Evolutionary conservation across 1,284 basidiomycete genomes (phyloP).

Genomic region (Fomes fomentarius): DNA sequence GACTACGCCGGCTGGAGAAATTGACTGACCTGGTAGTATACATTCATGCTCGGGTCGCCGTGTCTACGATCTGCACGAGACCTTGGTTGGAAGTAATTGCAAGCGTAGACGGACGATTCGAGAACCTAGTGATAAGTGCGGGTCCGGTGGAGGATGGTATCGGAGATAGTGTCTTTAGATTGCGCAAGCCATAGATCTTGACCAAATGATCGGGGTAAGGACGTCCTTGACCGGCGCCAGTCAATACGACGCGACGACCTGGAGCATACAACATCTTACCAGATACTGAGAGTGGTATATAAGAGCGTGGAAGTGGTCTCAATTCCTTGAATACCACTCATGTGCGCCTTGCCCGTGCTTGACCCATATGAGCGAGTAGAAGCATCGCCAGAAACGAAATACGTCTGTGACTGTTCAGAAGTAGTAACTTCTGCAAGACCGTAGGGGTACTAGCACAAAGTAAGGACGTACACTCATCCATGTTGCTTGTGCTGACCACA

Average conservation of each 20-base stretch:
- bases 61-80: conserved; percentile 89
- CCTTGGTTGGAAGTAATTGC: conserved; percentile 86
- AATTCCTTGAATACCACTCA: conserved; percentile 82
- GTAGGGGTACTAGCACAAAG: conserved; percentile 83
- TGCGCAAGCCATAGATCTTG: conserved; percentile 91
- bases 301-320: conserved; percentile 78
- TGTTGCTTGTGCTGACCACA: conserved; percentile 25
- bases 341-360: conserved; percentile 73
- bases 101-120: conserved; percentile 79
- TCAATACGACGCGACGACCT: not conserved
- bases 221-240: conserved; percentile 74
- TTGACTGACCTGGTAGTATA: conserved; percentile 73
- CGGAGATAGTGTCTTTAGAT: conserved; percentile 78
- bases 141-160: conserved; percentile 90
- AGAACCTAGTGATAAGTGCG: conserved; percentile 84
- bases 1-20: not conserved
- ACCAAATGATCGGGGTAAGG: conserved; percentile 92
- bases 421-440: conserved; percentile 96
- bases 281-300: conserved; percentile 84
- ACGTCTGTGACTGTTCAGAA: conserved; percentile 47
- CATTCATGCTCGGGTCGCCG: conserved; percentile 67
- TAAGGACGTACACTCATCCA: too few species aligned
- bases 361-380: conserved; percentile 45
- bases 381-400: conserved; percentile 74
- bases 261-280: conserved; percentile 60